Base-by-base conservation (phyloP, 495 filamentous ascomycete genomes). In the Aeminium ludgeri region DNA sequence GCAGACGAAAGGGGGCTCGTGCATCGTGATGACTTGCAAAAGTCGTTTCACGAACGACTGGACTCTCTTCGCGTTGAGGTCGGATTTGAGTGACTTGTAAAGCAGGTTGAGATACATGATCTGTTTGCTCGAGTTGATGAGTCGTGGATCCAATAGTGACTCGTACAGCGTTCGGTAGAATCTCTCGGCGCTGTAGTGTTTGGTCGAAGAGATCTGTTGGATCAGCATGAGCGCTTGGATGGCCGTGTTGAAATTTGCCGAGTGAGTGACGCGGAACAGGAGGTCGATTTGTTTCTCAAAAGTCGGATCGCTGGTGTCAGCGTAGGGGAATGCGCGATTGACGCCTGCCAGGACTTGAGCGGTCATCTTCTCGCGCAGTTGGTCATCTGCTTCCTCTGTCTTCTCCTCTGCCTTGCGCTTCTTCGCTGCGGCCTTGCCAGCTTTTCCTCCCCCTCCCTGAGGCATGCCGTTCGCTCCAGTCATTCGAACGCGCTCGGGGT, bases 201-300 rank as follows among this genome's bases (percentile, higher is more conserved):
- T 84, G 6, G 80, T 71, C 12, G 73, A 59, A 4, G 82, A 79
- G 20, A 97, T 70, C 57, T 96, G 91, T 56, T 95, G 89, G 46
- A 97, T 89, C 40, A 97, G 65, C 76, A 93, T 82, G 41, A 97
- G 65, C 27, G 89, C 89, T 58, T 96, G 89, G 20, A 97, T 82
- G 54, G 84, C 86, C 6, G 91, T 97, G 63, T 95, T 96, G 67
- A 97, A 96, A 56, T 96, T 97, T 10, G 89, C 84, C 0, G 89
- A 95, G 58, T 97, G 87, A 0, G 89, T 91, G 47, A 97, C 86
- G 49, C 73, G 72, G 68, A 95, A 97, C 23, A 97, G 65, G 2
- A 86, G 92, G 55, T 95, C 82, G 43, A 96, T 71, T 46, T 96
- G 86, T 43, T 78, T 78, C 46, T 87, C 80, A 41, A 95, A 70